Conservation (phyloP, 2,329 filamentous ascomycete genomes). For the Botrytis porri region DNA sequence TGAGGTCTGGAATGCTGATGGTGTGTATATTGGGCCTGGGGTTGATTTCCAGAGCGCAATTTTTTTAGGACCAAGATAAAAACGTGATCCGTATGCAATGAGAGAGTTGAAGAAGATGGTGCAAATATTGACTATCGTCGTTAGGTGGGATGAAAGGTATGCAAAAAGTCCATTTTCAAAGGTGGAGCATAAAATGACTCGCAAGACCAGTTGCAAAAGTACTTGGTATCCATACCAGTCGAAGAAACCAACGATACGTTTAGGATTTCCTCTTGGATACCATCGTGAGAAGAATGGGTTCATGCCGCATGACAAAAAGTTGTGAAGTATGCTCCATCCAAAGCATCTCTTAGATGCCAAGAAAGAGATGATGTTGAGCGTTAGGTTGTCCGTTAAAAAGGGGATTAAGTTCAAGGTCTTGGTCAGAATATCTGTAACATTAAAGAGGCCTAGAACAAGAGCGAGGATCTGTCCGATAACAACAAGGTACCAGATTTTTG, state of each 20-base stretch:
- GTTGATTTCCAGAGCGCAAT: slow-evolving; percentile 50
- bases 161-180: slow-evolving; percentile 28
- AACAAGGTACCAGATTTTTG: slow-evolving; percentile 31
- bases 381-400: not conserved
- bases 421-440: slow-evolving; percentile 3
- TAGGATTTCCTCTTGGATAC: slow-evolving; percentile 47
- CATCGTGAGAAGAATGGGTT: slow-evolving; percentile 59
- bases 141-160: slow-evolving; percentile 24
- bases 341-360: slow-evolving; percentile 24
- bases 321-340: slow-evolving; percentile 48
- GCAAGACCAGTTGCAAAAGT: slow-evolving; percentile 51
- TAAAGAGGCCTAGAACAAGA: slow-evolving; percentile 26
- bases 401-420: not conserved
- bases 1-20: slow-evolving; percentile 26
- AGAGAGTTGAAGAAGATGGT: slow-evolving; percentile 48
- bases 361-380: not conserved
- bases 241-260: slow-evolving; percentile 57
- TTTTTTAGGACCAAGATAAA: slow-evolving; percentile 35
- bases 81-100: slow-evolving; percentile 20
- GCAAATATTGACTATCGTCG: slow-evolving; percentile 49
- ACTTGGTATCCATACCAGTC: slow-evolving; percentile 66
- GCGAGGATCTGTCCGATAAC: slow-evolving; percentile 33
- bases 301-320: slow-evolving; percentile 60
- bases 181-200: slow-evolving; percentile 46
- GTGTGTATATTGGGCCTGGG: slow-evolving; percentile 29